A percentile compares a stretch with the other conserved stretches of the same genome.
Evolutionary conservation across 768 basidiomycete species (phyloP).

Genomic region (Nevesoporus exiguus): DNA sequence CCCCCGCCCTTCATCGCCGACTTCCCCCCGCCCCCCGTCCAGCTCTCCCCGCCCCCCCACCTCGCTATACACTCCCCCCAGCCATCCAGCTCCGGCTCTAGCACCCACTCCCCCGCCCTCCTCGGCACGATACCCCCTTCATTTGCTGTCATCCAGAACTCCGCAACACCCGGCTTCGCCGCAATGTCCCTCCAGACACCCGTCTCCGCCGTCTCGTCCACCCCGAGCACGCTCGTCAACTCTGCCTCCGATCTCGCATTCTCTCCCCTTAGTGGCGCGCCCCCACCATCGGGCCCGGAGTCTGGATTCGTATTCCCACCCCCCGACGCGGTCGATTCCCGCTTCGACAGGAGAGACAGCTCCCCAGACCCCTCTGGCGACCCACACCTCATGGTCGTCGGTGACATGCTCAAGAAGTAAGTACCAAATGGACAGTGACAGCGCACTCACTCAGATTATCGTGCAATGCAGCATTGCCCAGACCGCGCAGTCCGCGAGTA

Average conservation of each 20-base stretch:
- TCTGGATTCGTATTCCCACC: constrained; percentile 25
- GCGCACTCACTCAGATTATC: constrained; percentile 15
- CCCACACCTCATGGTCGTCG: constrained; percentile 48
- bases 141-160: neutral
- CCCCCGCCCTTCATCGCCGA: constrained; percentile 32
- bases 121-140: neutral
- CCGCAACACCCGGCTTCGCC: constrained; percentile 3
- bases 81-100: constrained; percentile 9
- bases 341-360: constrained; percentile 10
- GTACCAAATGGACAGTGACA: constrained; percentile 15
- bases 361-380: constrained; percentile 37
- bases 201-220: constrained; percentile 17
- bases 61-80: constrained; percentile 8
- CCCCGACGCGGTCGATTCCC: constrained; percentile 22
- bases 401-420: constrained; percentile 54
- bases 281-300: constrained; percentile 15
- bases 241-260: constrained; percentile 27
- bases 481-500: constrained; percentile 55
- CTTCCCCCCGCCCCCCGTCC: constrained; percentile 26
- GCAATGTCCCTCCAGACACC: constrained; percentile 10
- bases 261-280: constrained; percentile 15
- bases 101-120: constrained; percentile 31
- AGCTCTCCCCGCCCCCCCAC: constrained; percentile 17
- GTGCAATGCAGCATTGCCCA: constrained; percentile 50
- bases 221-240: constrained; percentile 17